phyloP scores from a whole-genome alignment of 2,329 filamentous ascomycete genomes.

The Coniochaeta sp. region DNA sequence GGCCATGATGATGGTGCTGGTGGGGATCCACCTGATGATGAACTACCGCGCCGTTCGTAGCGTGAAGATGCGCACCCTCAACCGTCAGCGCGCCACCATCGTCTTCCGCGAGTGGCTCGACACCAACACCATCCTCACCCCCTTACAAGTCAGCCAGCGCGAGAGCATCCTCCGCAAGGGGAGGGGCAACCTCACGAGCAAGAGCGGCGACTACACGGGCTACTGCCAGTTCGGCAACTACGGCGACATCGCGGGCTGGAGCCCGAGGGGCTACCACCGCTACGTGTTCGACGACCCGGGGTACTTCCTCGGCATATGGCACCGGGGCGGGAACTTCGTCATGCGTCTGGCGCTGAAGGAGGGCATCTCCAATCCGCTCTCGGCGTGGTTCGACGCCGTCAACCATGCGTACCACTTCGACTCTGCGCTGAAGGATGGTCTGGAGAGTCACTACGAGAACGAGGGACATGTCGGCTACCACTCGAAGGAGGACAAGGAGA shows the following conservation, averaged over 20 bases:
- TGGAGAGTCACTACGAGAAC: slow-evolving; percentile 27
- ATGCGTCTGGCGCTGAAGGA: slow-evolving; percentile 57
- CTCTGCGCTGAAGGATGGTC: slow-evolving; percentile 25
- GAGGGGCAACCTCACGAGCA: slow-evolving; percentile 33
- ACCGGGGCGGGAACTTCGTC: slow-evolving; percentile 32
- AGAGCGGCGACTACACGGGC: slow-evolving; percentile 25
- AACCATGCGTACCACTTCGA: slow-evolving; percentile 31
- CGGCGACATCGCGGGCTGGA: slow-evolving; percentile 25
- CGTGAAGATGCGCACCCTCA: slow-evolving; percentile 78
- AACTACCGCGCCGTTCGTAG: slow-evolving; percentile 82
- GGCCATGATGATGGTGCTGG: slow-evolving; percentile 61
- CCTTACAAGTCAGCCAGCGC: slow-evolving; percentile 55
- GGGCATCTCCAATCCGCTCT: slow-evolving; percentile 30
- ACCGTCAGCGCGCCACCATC: slow-evolving; percentile 78
- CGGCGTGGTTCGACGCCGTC: slow-evolving; percentile 34
- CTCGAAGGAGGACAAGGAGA: slow-evolving; percentile 26
- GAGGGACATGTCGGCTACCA: slow-evolving; percentile 36
- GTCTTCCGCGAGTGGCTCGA: slow-evolving; percentile 57
- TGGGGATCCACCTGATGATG: slow-evolving; percentile 70
- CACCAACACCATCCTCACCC: slow-evolving; percentile 47
- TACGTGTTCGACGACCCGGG: slow-evolving; percentile 32
- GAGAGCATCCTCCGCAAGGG: slow-evolving; percentile 60
- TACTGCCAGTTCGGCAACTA: slow-evolving; percentile 31
- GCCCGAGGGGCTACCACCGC: slow-evolving; percentile 23
- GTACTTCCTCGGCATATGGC: slow-evolving; percentile 57